phyloP scores from a whole-genome alignment of 768 basidiomycete genomes.

The Tylopilus vinaceipallidus region DNA sequence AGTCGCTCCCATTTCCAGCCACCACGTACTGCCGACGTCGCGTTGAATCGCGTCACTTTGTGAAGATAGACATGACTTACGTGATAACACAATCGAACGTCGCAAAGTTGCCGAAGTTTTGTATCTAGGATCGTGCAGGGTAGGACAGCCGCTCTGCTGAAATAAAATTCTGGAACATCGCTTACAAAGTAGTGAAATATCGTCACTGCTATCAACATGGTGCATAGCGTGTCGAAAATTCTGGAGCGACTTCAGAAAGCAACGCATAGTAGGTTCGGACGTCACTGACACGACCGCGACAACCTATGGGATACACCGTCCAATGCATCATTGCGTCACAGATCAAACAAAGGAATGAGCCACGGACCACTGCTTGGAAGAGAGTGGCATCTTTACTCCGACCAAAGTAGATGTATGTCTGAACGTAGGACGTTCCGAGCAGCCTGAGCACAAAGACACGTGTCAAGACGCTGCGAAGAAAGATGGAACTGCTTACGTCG shows the following conservation, averaged over 20 bases:
- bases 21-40: background rate
- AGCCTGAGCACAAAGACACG: background rate
- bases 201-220: background rate
- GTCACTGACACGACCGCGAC: background rate
- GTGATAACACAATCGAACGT: background rate
- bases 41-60: background rate
- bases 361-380: conserved; percentile 4
- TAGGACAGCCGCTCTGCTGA: background rate
- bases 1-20: conserved; percentile 1
- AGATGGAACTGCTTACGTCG: conserved; percentile 1
- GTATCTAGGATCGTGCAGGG: background rate
- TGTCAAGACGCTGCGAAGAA: background rate
- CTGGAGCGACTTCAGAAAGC: background rate
- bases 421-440: conserved; percentile 6
- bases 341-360: background rate
- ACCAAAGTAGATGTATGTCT: conserved; percentile 3
- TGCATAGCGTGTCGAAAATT: background rate
- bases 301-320: conserved; percentile 1
- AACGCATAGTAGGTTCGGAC: background rate
- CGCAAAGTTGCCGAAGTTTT: conserved; percentile 1
- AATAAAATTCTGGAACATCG: background rate
- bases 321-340: background rate
- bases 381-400: background rate
- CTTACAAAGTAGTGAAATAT: conserved; percentile 5
- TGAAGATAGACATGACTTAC: background rate